Evolutionary conservation across 2,329 filamentous ascomycete species (phyloP), one percentile per base, ranked within the genome.

Genomic region (Lizonia empirigonia): DNA sequence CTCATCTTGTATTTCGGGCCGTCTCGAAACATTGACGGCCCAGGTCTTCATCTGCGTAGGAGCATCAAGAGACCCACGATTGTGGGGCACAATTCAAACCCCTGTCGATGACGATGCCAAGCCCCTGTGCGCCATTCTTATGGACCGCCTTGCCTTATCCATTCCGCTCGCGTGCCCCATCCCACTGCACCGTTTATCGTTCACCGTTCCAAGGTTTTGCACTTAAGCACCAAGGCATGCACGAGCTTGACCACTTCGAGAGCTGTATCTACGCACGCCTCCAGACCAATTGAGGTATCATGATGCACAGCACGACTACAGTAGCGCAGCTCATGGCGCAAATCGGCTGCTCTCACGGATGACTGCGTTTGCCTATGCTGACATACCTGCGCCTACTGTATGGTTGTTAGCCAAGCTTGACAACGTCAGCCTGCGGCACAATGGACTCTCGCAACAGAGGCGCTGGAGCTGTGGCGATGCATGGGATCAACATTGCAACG

Each of bases 101-200:
- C 37, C 22, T 19, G 37, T 52, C 36, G 8, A 52, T 52, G 49
- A 52, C 49, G 49, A 16, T 16, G 49, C 49, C 49, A 38, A 47
- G 41, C 24, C 10, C n/a, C 29, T 30, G 33, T 38, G 37, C 36
- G 33, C 47, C 34, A 39, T 27, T 38, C 7, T 18, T 15, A 7
- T 20, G 23, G 38, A 12, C 42, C 49, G 33, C 23, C 16, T 18
- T 33, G 23, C 49, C 42, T 36, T 33, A 27, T 51, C 33, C 32
- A 32, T 34, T 50, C 34, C 8, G 34, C 24, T 40, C 36, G 36
- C 19, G 35, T 46, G 41, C 49, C 23, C 8, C 5, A 8, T 40
- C 26, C 37, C 26, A 13, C 24, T 8, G 10, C 30, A 13, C 19
- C 23, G 18, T 35, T n/a, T 10, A 7, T 12, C 16, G 10, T 52